phyloP scores from a whole-genome alignment of 129 eudicot genomes.

The Solidago caesia region DNA sequence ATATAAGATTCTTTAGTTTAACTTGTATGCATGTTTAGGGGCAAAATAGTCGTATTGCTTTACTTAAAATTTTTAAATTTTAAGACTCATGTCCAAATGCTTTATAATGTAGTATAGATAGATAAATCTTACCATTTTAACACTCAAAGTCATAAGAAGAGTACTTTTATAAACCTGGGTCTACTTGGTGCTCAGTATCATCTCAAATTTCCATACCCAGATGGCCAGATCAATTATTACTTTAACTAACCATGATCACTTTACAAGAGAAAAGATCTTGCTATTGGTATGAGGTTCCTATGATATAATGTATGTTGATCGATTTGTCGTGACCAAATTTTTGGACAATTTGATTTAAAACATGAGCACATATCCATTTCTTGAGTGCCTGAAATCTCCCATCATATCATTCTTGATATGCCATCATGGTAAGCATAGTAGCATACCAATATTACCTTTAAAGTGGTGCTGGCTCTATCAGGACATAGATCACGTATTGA shows the following conservation, averaged over 20 bases:
- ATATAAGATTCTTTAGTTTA: too few species aligned
- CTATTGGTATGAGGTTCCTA: conserved; percentile 4
- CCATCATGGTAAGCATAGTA: conserved; percentile 6
- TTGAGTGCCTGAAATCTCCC: neutral
- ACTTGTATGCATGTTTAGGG: too few species aligned
- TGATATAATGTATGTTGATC: conserved; percentile 7
- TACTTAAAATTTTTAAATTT: too few species aligned
- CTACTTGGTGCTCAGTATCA: conserved; percentile 7
- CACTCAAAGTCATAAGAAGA: neutral
- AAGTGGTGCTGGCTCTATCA: conserved; percentile 4
- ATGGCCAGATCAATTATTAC: neutral
- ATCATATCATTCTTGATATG: neutral
- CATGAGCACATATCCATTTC: neutral
- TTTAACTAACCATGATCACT: neutral
- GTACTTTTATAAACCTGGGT: neutral
- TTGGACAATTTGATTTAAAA: conserved; percentile 4
- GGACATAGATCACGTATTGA: neutral
- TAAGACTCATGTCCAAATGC: too few species aligned
- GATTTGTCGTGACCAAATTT: neutral
- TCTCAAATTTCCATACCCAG: neutral
- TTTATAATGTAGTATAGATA: neutral
- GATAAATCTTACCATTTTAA: neutral
- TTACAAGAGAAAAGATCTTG: conserved; percentile 2
- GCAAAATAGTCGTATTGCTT: too few species aligned
- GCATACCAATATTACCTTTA: neutral